Evolutionary conservation across 1,284 basidiomycete genomes (phyloP).

Genomic region (Tylopilus sp.): DNA sequence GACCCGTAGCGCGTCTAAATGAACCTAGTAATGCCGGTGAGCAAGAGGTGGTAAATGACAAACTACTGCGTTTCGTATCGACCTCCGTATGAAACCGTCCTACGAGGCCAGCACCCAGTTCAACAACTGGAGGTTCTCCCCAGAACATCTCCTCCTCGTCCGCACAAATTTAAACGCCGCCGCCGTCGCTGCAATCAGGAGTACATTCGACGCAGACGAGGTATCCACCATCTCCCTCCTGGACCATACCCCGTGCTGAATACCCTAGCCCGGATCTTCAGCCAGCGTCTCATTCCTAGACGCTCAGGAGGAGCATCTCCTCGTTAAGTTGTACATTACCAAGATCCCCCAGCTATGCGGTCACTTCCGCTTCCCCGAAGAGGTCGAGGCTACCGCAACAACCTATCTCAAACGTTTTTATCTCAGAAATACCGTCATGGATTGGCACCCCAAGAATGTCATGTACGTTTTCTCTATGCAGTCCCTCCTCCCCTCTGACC

Average conservation of each 20-base stretch:
- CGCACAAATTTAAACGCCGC: slow-evolving; percentile 67
- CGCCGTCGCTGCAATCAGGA: slow-evolving; percentile 71
- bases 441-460: slow-evolving; percentile 97
- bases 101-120: slow-evolving; percentile 87
- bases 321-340: slow-evolving; percentile 86
- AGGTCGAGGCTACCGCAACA: slow-evolving; percentile 90
- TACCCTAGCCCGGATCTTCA: slow-evolving; percentile 25
- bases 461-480: slow-evolving; percentile 65
- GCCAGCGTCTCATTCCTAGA: slow-evolving; percentile 20
- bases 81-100: slow-evolving; percentile 36
- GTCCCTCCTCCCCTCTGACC: neutral
- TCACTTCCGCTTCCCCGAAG: slow-evolving; percentile 84
- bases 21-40: slow-evolving; percentile 54
- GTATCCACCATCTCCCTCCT: slow-evolving; percentile 41
- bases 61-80: too few relatives aligned
- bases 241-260: slow-evolving; percentile 8
- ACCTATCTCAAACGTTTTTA: slow-evolving; percentile 97
- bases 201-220: slow-evolving; percentile 77
- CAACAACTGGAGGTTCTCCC: slow-evolving; percentile 84
- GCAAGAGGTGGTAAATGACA: too few relatives aligned
- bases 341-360: slow-evolving; percentile 85
- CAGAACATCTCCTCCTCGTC: slow-evolving; percentile 54
- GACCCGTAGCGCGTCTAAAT: slow-evolving; percentile 59
- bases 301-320: slow-evolving; percentile 83
- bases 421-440: slow-evolving; percentile 97